Base-by-base conservation (phyloP, 768 basidiomycete species). In the Suillus hirtellus region DNA sequence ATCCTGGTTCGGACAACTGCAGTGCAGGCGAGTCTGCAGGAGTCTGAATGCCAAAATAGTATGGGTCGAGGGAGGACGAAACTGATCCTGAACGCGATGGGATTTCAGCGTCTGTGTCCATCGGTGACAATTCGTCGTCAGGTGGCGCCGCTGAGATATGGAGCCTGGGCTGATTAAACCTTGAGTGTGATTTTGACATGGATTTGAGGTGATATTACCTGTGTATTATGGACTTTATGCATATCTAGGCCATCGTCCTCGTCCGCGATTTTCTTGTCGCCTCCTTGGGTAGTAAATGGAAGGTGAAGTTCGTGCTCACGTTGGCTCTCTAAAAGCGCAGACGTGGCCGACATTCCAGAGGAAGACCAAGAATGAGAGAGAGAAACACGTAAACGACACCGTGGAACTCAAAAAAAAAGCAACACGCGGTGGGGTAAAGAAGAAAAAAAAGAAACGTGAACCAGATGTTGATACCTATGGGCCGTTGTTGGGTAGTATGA, bases 41-140 rank as follows among this genome's bases (percentile, higher is more conserved):
- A 43, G 89, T 87, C 67, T 81, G 83, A 31, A 85, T 75, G 55
- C 90, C 88, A 79, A 94, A 94, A 75, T 95, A 95, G 75, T 95
- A 95, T 9, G 92, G 91, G 79, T 94, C 93, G 61, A 95, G 81
- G 50, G 92, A 92, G 38, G 92, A 93, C 53, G 89, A 86, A 59
- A 89, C 82, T 35, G 93, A 93, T 24, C 79, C 79, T 47, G 92
- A 86, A 72, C 91, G 90, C 60, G 88, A 87, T 58, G 77, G 66
- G 27, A 71, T 40, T 63, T 79, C 73, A 50, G 73, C 73, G 59
- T 86, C 85, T 61, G 76, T 79, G 67, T 87, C 84, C 63, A 76
- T 73, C 66, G 65, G 67, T 27, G 27, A 24, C 66, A 70, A 65
- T 67, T 67, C 65, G 65, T 65, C 63, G 37, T 68, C 63, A 68